Conservation (phyloP, 495 filamentous ascomycete species). For the Xylaria castorea region DNA sequence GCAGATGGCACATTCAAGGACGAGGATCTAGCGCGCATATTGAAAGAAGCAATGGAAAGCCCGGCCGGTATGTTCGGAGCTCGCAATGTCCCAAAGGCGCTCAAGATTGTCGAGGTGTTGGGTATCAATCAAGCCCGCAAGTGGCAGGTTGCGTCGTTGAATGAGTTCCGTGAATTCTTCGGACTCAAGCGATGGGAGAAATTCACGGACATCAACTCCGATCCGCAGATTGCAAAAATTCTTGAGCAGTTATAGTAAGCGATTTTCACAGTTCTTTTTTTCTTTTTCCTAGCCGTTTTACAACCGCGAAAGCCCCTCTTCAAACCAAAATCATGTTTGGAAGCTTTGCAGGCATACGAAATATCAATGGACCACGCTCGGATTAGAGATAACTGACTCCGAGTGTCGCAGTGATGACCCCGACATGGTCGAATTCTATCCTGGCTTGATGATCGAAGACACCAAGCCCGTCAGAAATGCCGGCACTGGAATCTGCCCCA, state of each 20-base stretch:
- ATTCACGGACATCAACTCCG: slow-evolving; percentile 81
- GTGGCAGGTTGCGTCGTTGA: slow-evolving; percentile 79
- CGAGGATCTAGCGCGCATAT: slow-evolving; percentile 66
- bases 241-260: slow-evolving; percentile 72
- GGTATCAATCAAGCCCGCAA: slow-evolving; percentile 79
- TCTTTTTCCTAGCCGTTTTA: background rate
- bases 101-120: slow-evolving; percentile 75
- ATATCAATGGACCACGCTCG: background rate
- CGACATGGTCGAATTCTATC: slow-evolving; percentile 60
- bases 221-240: slow-evolving; percentile 73
- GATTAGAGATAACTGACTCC: slow-evolving; percentile 47
- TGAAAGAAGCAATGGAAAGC: slow-evolving; percentile 66
- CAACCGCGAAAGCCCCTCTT: background rate
- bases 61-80: slow-evolving; percentile 65
- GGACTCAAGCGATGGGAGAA: slow-evolving; percentile 69
- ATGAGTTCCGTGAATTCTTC: slow-evolving; percentile 83
- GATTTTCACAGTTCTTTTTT: slow-evolving; percentile 46
- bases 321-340: background rate
- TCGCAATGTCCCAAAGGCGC: slow-evolving; percentile 69
- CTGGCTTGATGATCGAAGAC: slow-evolving; percentile 72
- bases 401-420: slow-evolving; percentile 56
- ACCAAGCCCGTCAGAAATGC: slow-evolving; percentile 65
- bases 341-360: background rate
- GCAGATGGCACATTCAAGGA: slow-evolving; percentile 63
- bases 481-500: slow-evolving; percentile 73